Percentiles rank a stretch among this genome's conserved stretches.
Evolutionary conservation across 2,329 filamentous ascomycete species (phyloP).

Genomic region (Diplodia corticola): DNA sequence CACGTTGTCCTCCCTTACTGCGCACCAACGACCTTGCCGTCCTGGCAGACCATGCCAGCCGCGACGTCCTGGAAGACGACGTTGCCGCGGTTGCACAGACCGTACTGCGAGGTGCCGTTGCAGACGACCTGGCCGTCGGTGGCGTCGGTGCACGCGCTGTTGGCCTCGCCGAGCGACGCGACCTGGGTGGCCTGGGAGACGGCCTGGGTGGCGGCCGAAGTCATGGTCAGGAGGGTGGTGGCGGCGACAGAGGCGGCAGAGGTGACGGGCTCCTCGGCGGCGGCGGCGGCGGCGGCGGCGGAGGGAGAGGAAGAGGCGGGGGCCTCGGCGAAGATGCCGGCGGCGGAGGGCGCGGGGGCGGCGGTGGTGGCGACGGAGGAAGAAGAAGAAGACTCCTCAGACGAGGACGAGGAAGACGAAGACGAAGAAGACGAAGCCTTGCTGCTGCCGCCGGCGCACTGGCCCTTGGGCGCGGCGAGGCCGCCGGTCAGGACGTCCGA

Average conservation of each 20-base stretch:
- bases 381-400: slow-evolving; percentile 25
- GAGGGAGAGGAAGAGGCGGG: background rate
- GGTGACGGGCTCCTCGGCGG: background rate
- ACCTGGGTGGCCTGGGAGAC: background rate
- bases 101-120: slow-evolving; percentile 43
- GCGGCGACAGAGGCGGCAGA: background rate
- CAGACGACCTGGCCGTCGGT: slow-evolving; percentile 21
- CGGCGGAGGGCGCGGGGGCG: slow-evolving; percentile 1
- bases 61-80: slow-evolving; percentile 40
- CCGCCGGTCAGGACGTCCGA: background rate
- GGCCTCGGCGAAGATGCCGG: background rate
- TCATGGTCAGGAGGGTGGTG: slow-evolving; percentile 29
- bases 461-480: background rate
- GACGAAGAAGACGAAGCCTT: background rate
- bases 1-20: background rate
- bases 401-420: background rate
- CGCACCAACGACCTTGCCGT: slow-evolving; percentile 39
- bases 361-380: slow-evolving; percentile 27
- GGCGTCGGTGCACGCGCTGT: background rate
- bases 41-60: slow-evolving; percentile 46
- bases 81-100: slow-evolving; percentile 45
- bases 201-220: background rate
- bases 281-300: background rate
- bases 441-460: slow-evolving; percentile 3
- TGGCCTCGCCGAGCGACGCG: background rate